A percentile compares a stretch with the other conserved stretches of the same genome.
Evolutionary conservation across 179 eudicot genomes (phyloP).

Genomic region (Camellia oleifera): DNA sequence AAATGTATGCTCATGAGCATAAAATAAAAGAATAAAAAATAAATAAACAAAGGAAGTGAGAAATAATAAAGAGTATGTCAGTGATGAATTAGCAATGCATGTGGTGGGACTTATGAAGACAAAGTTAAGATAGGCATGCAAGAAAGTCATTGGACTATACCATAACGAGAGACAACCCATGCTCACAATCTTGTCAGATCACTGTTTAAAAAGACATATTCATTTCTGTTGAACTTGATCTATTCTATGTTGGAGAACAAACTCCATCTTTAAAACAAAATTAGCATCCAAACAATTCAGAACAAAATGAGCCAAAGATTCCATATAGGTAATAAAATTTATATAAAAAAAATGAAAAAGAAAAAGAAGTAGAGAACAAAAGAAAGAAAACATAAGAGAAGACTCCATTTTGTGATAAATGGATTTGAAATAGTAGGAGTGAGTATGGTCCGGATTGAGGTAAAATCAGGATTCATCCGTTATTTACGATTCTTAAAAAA

Average conservation of each 20-base stretch:
- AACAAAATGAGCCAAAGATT: not conserved
- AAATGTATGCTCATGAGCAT: no score
- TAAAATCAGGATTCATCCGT: no score
- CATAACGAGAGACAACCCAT: conserved; percentile 14
- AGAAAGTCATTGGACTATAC: conserved; percentile 3
- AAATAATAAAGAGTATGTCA: not conserved
- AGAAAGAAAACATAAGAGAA: not conserved
- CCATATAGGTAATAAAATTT: not conserved
- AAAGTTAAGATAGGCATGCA: conserved; percentile 10
- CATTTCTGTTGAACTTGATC: not conserved
- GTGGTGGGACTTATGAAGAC: not conserved
- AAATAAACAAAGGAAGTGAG: not conserved
- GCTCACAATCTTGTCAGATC: not conserved
- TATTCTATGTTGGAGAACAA: not conserved
- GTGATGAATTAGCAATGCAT: not conserved
- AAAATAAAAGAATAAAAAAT: not conserved
- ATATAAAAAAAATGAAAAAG: no score
- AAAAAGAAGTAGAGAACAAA: not conserved
- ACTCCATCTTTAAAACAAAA: not conserved
- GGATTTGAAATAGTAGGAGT: no score
- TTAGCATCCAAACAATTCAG: not conserved
- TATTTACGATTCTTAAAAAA: no score
- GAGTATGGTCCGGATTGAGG: no score
- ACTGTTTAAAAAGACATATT: not conserved
- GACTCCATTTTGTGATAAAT: no score